phyloP scores from a whole-genome alignment of 2,329 filamentous ascomycete genomes.

The Hymenoscyphus scutula region DNA sequence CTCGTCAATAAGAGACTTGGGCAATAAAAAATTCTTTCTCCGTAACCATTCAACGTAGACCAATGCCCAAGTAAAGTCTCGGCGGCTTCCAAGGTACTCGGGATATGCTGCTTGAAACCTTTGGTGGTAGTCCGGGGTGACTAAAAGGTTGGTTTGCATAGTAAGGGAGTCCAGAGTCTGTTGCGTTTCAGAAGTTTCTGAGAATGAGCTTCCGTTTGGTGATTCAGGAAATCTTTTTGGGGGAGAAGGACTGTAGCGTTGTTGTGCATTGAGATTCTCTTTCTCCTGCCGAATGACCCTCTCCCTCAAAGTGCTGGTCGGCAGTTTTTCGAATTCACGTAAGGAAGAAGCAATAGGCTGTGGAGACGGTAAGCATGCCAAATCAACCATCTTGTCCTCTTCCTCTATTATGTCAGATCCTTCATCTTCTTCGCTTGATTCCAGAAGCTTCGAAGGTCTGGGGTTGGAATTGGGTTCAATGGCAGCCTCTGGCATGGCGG shows the following conservation, averaged over 20 bases:
- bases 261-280: too few species aligned
- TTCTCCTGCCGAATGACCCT: too few species aligned
- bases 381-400: too few species aligned
- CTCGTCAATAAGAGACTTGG: constrained; percentile 51
- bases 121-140: constrained; percentile 31
- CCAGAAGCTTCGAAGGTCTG: not conserved
- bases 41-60: constrained; percentile 43
- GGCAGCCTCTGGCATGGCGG: not conserved
- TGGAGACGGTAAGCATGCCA: too few species aligned
- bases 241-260: too few species aligned
- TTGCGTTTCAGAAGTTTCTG: not conserved
- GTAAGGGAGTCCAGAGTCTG: not conserved
- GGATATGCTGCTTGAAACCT: constrained; percentile 46
- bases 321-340: too few species aligned
- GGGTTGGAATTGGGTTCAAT: not conserved
- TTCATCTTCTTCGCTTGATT: too few species aligned
- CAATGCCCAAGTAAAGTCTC: constrained; percentile 46
- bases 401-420: too few species aligned
- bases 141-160: not conserved
- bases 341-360: too few species aligned
- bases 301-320: too few species aligned
- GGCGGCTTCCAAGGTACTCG: constrained; percentile 40
- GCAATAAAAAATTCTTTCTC: constrained; percentile 36
- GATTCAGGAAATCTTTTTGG: not conserved
- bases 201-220: not conserved